These are phyloP conservation scores for Tricholoma matsutake DNA, from an alignment of 768 basidiomycete genomes.

Conservation along the genomic window DNA sequence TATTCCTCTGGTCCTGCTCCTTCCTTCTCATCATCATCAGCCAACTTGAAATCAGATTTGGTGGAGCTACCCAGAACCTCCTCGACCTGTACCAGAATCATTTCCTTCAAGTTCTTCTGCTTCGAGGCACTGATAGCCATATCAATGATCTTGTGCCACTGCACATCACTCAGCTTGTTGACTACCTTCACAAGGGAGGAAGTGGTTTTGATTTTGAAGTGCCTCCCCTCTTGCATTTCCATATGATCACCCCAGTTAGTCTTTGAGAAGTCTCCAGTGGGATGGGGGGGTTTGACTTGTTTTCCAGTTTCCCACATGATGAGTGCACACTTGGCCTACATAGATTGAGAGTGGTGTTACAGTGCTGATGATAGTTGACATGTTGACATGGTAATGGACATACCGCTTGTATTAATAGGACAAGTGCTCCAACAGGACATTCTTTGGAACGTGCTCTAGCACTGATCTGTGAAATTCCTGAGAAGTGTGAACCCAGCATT, in stretches of 20 bases:
- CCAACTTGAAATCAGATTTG: background rate
- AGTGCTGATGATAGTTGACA: background rate
- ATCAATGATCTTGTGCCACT: constrained; percentile 6
- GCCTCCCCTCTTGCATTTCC: background rate
- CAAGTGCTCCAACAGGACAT: background rate
- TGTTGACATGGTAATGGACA: background rate
- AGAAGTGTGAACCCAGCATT: constrained; percentile 1
- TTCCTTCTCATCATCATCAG: too few species aligned
- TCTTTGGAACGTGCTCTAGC: background rate
- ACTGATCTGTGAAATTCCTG: background rate
- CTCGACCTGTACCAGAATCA: background rate
- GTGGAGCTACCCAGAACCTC: background rate
- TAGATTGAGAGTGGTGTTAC: background rate
- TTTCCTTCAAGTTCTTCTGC: background rate
- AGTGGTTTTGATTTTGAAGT: constrained; percentile 1
- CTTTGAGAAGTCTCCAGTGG: constrained; percentile 6
- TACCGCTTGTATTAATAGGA: background rate
- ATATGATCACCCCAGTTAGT: constrained; percentile 6
- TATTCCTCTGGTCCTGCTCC: too few species aligned
- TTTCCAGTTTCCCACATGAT: background rate
- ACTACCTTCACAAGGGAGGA: background rate
- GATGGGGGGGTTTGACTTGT: background rate
- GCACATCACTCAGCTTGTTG: background rate
- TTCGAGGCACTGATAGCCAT: background rate
- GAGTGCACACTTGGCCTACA: constrained; percentile 2